phyloP scores from a whole-genome alignment of 2,329 filamentous ascomycete genomes.

The Myriosclerotinia scirpicola region DNA sequence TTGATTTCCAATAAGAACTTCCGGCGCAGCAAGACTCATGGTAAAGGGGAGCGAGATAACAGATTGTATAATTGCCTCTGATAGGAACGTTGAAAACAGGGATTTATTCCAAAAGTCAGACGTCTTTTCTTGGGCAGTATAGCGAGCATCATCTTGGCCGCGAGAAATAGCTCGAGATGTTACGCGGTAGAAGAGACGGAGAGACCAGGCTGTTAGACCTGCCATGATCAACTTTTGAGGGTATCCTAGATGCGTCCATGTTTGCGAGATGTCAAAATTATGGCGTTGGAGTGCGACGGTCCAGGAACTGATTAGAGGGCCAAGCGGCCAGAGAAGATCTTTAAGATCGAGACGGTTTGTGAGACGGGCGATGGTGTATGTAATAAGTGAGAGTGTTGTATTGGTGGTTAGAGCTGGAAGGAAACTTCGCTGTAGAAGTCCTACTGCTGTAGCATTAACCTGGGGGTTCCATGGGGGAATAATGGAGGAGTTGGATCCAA shows the following conservation, averaged over 20 bases:
- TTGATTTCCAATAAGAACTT: slow-evolving; percentile 12
- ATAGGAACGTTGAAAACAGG: slow-evolving; percentile 23
- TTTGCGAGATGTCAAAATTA: slow-evolving; percentile 19
- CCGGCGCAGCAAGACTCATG: slow-evolving; percentile 14
- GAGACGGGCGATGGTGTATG: slow-evolving; percentile 23
- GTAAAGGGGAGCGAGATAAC: slow-evolving; percentile 25
- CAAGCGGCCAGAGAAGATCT: slow-evolving; percentile 26
- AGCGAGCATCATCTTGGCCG: slow-evolving; percentile 25
- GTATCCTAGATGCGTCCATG: slow-evolving; percentile 22
- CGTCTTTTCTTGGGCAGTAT: slow-evolving; percentile 10
- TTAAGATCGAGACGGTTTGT: slow-evolving; percentile 26
- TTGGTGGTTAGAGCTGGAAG: slow-evolving; percentile 26
- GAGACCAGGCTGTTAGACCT: slow-evolving; percentile 25
- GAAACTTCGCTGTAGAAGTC: slow-evolving; percentile 24
- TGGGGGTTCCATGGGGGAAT: slow-evolving; percentile 21
- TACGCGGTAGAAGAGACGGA: slow-evolving; percentile 23
- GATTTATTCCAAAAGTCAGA: slow-evolving; percentile 25
- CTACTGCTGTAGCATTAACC: slow-evolving; percentile 22
- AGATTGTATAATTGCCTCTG: slow-evolving; percentile 26
- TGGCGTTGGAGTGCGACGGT: slow-evolving; percentile 23
- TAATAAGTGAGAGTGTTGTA: slow-evolving; percentile 22
- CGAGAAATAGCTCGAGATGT: slow-evolving; percentile 21
- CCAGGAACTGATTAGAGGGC: slow-evolving; percentile 25
- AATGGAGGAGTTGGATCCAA: slow-evolving; percentile 2
- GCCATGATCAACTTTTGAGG: slow-evolving; percentile 25